Base-by-base conservation (phyloP, 495 filamentous ascomycete genomes). In the Penicillium subrubescens region DNA sequence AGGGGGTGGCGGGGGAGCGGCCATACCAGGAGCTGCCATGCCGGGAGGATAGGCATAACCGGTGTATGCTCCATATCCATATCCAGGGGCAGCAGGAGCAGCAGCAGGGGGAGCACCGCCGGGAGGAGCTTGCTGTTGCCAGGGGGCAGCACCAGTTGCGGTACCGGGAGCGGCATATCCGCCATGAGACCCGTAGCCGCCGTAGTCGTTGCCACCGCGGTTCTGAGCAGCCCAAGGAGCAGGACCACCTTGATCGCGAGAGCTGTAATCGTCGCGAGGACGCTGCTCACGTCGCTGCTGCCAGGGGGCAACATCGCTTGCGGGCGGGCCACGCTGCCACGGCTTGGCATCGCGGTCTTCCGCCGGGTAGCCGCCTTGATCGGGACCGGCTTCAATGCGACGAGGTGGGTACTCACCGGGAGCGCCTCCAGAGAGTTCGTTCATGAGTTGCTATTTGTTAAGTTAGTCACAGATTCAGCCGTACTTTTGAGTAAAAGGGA, bases 361-460 rank as follows among this genome's bases (percentile, higher is more conserved):
- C 46, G 76, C 70, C n/a, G 17, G 27, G 53, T 80, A 79, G 33
- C 78, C 68, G 17, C 57, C 81, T 21, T 83, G 78, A 15, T 81
- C 83, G 60, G 93, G 90, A 25, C 92, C 93, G 50, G 89, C 92
- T 83, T 97, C 95, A 68, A 97, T 96, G 61, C 89, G 91, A 67
- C 90, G 90, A 69, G 90, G 88, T 54, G 86, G 85, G 52, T 89
- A 85, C 39, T 86, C 83, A 43, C 84, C 83, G 55, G 86, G 79
- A n/a, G 79, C 83, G 65, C 88, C 90, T 60, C 93, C 93, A 68
- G 90, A 92, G 62, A 99, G 83, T 84, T 97, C 95, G 87, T 94
- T 88, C 92, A 99, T 96, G 74, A 99, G 92, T 91, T 94, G 90
- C 92, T 96, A 70, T 12, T 60, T 62, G 44, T 19, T 39, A 60